Percentiles rank a stretch among this genome's conserved stretches.
Conservation (phyloP, 768 basidiomycete species). For the Rhizopogon roseolus region DNA sequence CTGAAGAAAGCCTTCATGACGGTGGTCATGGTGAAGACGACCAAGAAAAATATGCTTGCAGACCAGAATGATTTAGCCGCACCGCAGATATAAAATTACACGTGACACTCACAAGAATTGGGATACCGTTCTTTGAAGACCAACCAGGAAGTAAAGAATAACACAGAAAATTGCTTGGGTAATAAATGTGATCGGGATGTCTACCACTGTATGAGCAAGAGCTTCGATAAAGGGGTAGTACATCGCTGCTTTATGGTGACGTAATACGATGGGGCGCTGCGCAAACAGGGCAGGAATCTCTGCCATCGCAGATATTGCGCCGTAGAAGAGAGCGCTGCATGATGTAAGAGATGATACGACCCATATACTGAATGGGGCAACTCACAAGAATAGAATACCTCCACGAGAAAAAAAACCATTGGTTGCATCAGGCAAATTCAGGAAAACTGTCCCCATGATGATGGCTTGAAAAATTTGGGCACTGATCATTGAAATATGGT, state of each 20-base stretch:
- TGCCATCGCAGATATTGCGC: constrained; percentile 48
- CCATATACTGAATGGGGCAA: constrained; percentile 14
- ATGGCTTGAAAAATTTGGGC: constrained; percentile 21
- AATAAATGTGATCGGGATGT: constrained; percentile 35
- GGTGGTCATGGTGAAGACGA: constrained; percentile 47
- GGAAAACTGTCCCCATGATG: constrained; percentile 35
- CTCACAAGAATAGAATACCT: constrained; percentile 72
- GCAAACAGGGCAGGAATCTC: constrained; percentile 43
- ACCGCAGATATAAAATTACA: constrained; percentile 26
- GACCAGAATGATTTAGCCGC: constrained; percentile 33
- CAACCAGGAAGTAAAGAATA: constrained; percentile 15
- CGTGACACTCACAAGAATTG: constrained; percentile 15
- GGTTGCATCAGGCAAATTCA: constrained; percentile 31
- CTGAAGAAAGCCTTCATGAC: constrained; percentile 78
- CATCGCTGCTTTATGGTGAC: constrained; percentile 40
- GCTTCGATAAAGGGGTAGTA: constrained; percentile 46
- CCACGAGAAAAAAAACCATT: constrained; percentile 49
- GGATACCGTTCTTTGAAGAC: constrained; percentile 11
- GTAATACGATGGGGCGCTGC: constrained; percentile 38
- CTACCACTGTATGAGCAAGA: constrained; percentile 40
- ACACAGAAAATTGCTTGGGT: constrained; percentile 7
- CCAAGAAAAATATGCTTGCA: constrained; percentile 55
- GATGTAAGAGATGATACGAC: constrained; percentile 38
- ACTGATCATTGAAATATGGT: constrained; percentile 23
- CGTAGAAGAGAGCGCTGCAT: constrained; percentile 44